Conservation (phyloP, 345 rosid species). For the Rhizophora apiculata region DNA sequence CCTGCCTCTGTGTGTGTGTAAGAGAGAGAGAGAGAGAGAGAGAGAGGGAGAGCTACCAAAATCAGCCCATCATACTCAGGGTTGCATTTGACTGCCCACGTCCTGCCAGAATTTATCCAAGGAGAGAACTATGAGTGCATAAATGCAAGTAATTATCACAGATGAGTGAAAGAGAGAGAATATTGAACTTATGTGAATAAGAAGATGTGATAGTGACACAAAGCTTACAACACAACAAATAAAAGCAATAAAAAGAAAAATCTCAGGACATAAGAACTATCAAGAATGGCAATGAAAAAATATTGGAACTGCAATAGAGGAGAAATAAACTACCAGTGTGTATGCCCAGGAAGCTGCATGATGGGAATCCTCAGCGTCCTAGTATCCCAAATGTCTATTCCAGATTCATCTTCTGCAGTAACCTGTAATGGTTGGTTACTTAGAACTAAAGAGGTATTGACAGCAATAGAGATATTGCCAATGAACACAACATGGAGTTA, state of each 20-base stretch:
- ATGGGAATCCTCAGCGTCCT: constrained; percentile 57
- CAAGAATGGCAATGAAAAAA: no score
- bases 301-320: neutral
- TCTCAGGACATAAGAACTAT: no score
- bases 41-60: constrained; percentile 46
- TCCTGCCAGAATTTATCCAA: constrained; percentile 50
- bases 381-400: constrained; percentile 73
- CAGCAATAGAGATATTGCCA: no score
- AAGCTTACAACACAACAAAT: no score
- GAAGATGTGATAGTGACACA: neutral
- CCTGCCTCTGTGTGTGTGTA: neutral
- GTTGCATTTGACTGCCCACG: constrained; percentile 83
- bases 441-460: neutral
- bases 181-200: constrained; percentile 1
- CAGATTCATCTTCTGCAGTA: constrained; percentile 62
- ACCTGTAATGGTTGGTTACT: neutral
- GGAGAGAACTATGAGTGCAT: constrained; percentile 12
- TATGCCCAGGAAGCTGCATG: neutral
- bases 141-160: neutral
- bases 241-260: no score
- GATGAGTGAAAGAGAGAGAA: neutral
- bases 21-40: constrained; percentile 4
- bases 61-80: constrained; percentile 78
- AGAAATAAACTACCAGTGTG: neutral
- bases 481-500: no score